phyloP scores from a whole-genome alignment of 495 filamentous ascomycete genomes.

The Talaromyces proteolyticus region DNA sequence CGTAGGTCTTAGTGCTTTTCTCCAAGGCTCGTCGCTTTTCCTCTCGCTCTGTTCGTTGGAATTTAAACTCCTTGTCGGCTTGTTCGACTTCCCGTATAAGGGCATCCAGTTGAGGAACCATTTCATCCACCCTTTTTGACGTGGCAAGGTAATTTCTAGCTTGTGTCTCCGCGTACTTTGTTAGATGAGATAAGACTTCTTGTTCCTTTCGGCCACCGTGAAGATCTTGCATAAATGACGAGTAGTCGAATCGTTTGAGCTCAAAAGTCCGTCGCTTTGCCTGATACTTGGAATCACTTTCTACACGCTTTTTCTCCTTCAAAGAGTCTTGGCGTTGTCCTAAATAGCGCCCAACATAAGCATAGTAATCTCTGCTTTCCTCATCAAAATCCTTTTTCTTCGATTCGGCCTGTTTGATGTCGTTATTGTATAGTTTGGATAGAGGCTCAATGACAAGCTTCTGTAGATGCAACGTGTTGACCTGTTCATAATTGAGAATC shows the following conservation, averaged over 20 bases:
- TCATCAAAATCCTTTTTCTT: constrained; percentile 99
- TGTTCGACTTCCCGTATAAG: constrained; percentile 81
- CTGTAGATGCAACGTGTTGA: constrained; percentile 79
- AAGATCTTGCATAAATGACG: constrained; percentile 97
- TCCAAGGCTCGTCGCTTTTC: constrained; percentile 86
- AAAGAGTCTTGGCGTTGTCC: constrained; percentile 92
- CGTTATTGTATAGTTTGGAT: constrained; percentile 81
- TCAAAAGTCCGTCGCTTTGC: constrained; percentile 90
- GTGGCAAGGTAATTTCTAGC: constrained; percentile 74
- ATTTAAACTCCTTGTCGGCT: constrained; percentile 92
- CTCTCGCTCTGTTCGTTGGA: constrained; percentile 86
- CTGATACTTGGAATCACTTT: constrained; percentile 97
- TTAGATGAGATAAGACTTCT: constrained; percentile 91
- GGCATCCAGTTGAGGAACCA: constrained; percentile 90
- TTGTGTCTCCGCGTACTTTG: constrained; percentile 89
- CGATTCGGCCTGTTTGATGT: constrained; percentile 95
- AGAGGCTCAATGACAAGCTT: constrained; percentile 92
- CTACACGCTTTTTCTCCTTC: constrained; percentile 91
- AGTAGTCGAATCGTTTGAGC: constrained; percentile 96
- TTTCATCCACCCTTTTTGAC: constrained; percentile 79
- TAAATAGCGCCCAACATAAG: constrained; percentile 88
- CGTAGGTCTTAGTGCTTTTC: constrained; percentile 77
- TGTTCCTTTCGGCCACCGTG: constrained; percentile 97
- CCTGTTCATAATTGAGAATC: constrained; percentile 79
- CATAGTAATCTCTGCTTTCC: constrained; percentile 96